Evolutionary conservation across 208 protist species (phyloP).

Genomic region (Kentomonas sorsogonicus): DNA sequence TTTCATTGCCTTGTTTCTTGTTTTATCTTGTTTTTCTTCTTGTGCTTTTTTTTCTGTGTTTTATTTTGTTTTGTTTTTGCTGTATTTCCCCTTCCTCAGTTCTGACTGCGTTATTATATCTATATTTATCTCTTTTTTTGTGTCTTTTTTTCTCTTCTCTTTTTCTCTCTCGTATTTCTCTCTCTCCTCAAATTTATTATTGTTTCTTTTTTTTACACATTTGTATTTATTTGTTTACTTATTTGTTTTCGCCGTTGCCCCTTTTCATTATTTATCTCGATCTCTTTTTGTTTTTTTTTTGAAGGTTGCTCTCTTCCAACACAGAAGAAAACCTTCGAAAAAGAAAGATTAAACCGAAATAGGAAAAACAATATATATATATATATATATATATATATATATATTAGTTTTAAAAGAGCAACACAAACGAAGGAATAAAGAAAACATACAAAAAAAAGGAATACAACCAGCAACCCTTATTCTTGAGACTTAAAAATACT

Average conservation of each 20-base stretch:
- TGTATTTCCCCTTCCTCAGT: neutral
- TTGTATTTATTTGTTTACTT: constrained; percentile 6
- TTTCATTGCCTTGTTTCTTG: neutral
- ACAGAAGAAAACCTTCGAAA: neutral
- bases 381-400: too few species aligned
- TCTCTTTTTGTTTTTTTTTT: constrained; percentile 10
- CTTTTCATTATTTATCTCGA: neutral
- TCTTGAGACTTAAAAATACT: too few species aligned
- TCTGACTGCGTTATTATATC: neutral
- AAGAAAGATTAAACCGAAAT: neutral
- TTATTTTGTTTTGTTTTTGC: constrained; percentile 8
- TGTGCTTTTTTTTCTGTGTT: constrained; percentile 6
- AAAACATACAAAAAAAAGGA: too few species aligned
- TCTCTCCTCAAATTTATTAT: too few species aligned
- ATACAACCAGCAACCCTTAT: too few species aligned
- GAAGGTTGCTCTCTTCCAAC: neutral
- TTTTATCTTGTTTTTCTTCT: constrained; percentile 7
- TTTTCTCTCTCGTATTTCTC: neutral
- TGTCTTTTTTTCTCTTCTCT: neutral
- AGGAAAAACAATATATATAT: constrained; percentile 5
- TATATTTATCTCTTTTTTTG: constrained; percentile 9
- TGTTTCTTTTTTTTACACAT: constrained; percentile 4
- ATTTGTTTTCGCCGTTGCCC: neutral
- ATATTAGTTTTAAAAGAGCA: too few species aligned
- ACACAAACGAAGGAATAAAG: too few species aligned